These are phyloP conservation scores for Xanthoconium stramineum DNA, from an alignment of 768 basidiomycete species.

Conservation along the genomic window DNA sequence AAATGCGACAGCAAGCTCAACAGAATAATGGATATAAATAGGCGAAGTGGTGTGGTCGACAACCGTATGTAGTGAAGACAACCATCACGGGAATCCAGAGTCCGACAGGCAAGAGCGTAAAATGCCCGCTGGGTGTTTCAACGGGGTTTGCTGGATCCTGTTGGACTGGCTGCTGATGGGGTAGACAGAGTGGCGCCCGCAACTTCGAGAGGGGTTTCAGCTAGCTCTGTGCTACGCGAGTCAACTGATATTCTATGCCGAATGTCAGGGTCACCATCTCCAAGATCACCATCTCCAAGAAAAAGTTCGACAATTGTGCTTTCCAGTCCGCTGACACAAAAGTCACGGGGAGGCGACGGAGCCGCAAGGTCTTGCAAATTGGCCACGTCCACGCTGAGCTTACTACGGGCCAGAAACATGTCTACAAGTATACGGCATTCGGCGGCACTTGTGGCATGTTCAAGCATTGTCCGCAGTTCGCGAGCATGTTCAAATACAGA, in stretches of 20 bases:
- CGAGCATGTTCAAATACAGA: conserved; percentile 46
- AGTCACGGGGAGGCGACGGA: conserved; percentile 36
- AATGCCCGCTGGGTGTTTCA: conserved; percentile 18
- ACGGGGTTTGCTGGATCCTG: conserved; percentile 5
- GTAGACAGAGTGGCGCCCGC: not conserved
- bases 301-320: conserved; percentile 48
- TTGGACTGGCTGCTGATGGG: not conserved
- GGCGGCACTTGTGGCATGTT: conserved; percentile 66
- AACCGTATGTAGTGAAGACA: conserved; percentile 9
- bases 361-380: conserved; percentile 28
- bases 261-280: conserved; percentile 17
- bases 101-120: not conserved
- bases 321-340: conserved; percentile 36
- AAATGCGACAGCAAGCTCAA: conserved; percentile 9
- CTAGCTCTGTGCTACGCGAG: not conserved
- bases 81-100: conserved; percentile 7
- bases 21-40: conserved; percentile 12
- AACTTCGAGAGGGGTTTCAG: not conserved
- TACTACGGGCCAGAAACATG: conserved; percentile 70
- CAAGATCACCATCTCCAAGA: conserved; percentile 32
- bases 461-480: conserved; percentile 66
- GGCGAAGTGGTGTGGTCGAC: conserved; percentile 10
- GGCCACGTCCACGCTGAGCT: conserved; percentile 37
- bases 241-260: not conserved
- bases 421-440: conserved; percentile 86